phyloP scores from a whole-genome alignment of 495 filamentous ascomycete genomes.

The Tuber brumale region DNA sequence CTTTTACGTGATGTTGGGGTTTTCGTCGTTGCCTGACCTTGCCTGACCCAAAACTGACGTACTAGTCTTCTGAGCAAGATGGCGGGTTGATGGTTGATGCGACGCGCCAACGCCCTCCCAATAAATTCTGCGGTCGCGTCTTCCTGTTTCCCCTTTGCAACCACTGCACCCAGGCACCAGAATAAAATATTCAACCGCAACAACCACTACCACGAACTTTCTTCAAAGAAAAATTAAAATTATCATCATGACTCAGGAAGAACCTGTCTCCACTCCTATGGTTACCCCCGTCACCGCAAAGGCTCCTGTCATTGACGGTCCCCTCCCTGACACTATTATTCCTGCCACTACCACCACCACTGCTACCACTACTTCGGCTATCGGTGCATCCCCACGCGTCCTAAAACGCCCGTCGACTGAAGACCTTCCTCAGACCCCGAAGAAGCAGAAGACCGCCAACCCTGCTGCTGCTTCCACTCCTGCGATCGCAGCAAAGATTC shows the following conservation, averaged over 20 bases:
- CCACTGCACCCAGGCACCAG: background rate
- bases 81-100: slow-evolving; percentile 3
- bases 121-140: slow-evolving; percentile 4
- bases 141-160: background rate
- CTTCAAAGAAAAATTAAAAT: background rate
- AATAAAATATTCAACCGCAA: background rate
- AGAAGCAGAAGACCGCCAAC: slow-evolving; percentile 25
- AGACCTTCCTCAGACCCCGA: slow-evolving; percentile 14
- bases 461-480: background rate
- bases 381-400: slow-evolving; percentile 8
- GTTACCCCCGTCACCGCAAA: background rate
- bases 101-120: background rate
- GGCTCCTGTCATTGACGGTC: background rate
- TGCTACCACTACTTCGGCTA: slow-evolving; percentile 18
- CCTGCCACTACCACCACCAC: slow-evolving; percentile 7
- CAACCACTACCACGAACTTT: background rate
- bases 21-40: background rate
- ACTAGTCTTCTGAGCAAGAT: background rate
- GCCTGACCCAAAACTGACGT: background rate
- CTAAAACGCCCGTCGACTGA: slow-evolving; percentile 33
- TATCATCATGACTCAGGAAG: background rate
- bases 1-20: slow-evolving; percentile 6
- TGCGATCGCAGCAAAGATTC: slow-evolving; percentile 9
- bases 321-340: background rate
- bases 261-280: background rate